These are phyloP conservation scores for Ophiocordyceps camponoti-rufipedis DNA, from an alignment of 2,329 filamentous ascomycete species.

Conservation along the genomic window DNA sequence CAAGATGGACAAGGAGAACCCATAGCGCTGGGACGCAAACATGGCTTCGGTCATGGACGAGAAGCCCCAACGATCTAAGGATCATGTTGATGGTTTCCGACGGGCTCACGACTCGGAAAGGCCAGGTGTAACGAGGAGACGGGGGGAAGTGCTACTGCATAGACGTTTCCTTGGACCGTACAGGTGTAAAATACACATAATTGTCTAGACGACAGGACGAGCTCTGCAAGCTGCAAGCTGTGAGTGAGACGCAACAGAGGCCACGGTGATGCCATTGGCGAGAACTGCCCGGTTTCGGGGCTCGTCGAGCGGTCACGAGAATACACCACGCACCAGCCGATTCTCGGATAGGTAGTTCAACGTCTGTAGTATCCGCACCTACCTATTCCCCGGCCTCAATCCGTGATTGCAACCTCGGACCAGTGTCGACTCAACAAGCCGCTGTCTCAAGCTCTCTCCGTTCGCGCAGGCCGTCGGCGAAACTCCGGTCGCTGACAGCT, in stretches of 20 bases:
- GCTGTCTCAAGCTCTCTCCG: neutral
- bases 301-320: too few relatives aligned
- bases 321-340: too few relatives aligned
- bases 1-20: slow-evolving; percentile 35
- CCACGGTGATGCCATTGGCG: neutral
- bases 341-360: too few relatives aligned
- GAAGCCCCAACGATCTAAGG: slow-evolving; percentile 1
- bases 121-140: slow-evolving; percentile 15
- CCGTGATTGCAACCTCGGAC: neutral
- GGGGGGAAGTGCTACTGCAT: slow-evolving; percentile 25
- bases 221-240: neutral
- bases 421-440: neutral
- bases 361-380: too few relatives aligned
- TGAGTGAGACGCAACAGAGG: neutral
- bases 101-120: slow-evolving; percentile 8
- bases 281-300: too few relatives aligned
- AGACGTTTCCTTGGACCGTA: slow-evolving; percentile 34
- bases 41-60: neutral
- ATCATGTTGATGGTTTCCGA: neutral
- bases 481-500: neutral
- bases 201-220: slow-evolving; percentile 19
- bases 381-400: neutral
- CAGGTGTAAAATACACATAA: slow-evolving; percentile 35
- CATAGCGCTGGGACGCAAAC: slow-evolving; percentile 14
- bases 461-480: neutral